Percentiles rank a stretch among this genome's conserved stretches.
These are phyloP conservation scores for Fomitopsis schrenkii DNA, from an alignment of 1,284 basidiomycete species.

Conservation along the genomic window DNA sequence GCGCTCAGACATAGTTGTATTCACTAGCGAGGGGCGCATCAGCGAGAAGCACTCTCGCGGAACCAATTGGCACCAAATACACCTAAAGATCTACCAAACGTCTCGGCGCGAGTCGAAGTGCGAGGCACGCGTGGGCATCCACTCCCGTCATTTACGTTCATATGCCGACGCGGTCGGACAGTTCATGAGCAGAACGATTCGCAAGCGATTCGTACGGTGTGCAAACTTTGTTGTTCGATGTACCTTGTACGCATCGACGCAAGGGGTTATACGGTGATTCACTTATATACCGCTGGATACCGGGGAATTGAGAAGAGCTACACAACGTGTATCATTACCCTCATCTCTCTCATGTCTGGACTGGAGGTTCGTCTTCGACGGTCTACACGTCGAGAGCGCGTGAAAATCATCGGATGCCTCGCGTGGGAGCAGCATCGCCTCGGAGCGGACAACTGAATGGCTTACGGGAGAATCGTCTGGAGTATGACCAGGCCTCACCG, in stretches of 20 bases:
- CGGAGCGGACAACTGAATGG: neutral
- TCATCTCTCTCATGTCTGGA: neutral
- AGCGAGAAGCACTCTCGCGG: neutral
- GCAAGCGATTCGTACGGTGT: neutral
- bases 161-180: neutral
- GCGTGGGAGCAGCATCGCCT: neutral
- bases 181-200: neutral
- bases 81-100: neutral
- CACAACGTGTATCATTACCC: neutral
- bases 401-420: neutral
- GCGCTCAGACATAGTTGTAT: neutral
- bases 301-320: neutral
- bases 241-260: neutral
- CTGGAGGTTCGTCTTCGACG: neutral
- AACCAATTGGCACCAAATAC: neutral
- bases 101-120: neutral
- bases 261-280: neutral
- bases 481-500: neutral
- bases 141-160: neutral
- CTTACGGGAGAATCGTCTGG: neutral
- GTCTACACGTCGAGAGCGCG: neutral
- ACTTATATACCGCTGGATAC: neutral
- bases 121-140: neutral
- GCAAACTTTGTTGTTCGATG: too few relatives aligned
- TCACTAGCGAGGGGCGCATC: neutral